Percentiles rank a stretch among this genome's conserved stretches.
Evolutionary conservation across 805 yeast genomes (phyloP).

Genomic region (Peterozyma toletana): DNA sequence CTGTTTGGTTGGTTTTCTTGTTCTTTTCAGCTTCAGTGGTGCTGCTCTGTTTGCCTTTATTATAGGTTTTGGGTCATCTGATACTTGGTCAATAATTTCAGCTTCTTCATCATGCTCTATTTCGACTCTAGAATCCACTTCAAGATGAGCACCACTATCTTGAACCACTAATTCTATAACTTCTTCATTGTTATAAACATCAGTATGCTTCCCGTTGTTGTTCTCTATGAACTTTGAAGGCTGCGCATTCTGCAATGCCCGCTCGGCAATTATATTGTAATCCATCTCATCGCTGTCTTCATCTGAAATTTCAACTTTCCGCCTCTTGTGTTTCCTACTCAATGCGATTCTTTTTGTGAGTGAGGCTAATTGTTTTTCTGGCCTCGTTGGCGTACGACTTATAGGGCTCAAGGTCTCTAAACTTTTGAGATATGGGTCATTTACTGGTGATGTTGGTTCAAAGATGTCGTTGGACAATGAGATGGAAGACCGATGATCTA

Average conservation of each 20-base stretch:
- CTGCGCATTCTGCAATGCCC: constrained; percentile 4
- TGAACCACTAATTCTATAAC: neutral
- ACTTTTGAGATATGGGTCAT: constrained; percentile 4
- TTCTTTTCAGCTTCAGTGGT: constrained; percentile 2
- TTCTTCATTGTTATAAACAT: neutral
- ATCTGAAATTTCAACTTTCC: constrained; percentile 1
- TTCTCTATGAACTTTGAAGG: neutral
- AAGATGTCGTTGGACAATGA: constrained; percentile 3
- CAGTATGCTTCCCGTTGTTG: neutral
- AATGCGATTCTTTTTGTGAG: constrained; percentile 28
- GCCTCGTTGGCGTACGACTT: constrained; percentile 6
- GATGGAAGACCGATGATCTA: neutral
- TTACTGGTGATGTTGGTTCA: constrained; percentile 6
- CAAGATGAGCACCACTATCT: constrained; percentile 1
- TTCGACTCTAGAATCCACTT: constrained; percentile 7
- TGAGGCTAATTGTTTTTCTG: constrained; percentile 10
- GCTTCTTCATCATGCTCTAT: constrained; percentile 5
- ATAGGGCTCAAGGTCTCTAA: constrained; percentile 11
- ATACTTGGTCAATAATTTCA: constrained; percentile 2
- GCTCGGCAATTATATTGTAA: constrained; percentile 8
- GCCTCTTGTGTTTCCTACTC: constrained; percentile 12
- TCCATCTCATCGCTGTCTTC: constrained; percentile 10
- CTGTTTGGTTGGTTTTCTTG: neutral
- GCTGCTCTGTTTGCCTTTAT: constrained; percentile 11
- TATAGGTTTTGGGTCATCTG: constrained; percentile 12